Conservation (phyloP, 2,329 filamentous ascomycete species). For the Xylariaceae sp. region DNA sequence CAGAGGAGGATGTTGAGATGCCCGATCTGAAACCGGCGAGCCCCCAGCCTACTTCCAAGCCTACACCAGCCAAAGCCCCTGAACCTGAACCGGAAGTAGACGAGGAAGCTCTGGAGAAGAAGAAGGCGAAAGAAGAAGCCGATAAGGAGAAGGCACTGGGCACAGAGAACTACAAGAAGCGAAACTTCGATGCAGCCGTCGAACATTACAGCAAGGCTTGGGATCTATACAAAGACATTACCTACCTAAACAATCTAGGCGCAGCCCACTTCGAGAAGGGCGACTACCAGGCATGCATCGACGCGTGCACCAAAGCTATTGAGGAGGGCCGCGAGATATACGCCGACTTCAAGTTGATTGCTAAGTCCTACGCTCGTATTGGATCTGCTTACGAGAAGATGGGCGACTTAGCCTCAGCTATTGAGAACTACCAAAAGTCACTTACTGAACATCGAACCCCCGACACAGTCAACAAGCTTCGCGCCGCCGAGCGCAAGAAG, state of each 20-base stretch:
- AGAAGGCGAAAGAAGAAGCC: conserved; percentile 89
- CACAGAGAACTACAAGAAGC: conserved; percentile 98
- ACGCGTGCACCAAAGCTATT: conserved; percentile 85
- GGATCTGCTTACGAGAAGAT: conserved; percentile 92
- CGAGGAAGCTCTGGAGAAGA: conserved; percentile 82
- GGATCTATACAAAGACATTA: conserved; percentile 94
- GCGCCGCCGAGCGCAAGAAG: conserved; percentile 87
- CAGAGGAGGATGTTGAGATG: conserved; percentile 80
- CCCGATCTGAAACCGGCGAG: conserved; percentile 62
- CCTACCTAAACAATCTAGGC: conserved; percentile 95
- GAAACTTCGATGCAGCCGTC: conserved; percentile 93
- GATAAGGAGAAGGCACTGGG: conserved; percentile 95
- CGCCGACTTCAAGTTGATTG: conserved; percentile 97
- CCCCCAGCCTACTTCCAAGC: conserved; percentile 59
- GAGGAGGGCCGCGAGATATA: conserved; percentile 88
- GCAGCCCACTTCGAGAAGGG: conserved; percentile 97
- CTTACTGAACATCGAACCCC: conserved; percentile 96
- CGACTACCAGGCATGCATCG: conserved; percentile 86
- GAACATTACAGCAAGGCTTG: conserved; percentile 94
- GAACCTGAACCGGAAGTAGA: conserved; percentile 72
- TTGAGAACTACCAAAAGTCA: conserved; percentile 91
- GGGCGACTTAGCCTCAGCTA: conserved; percentile 78
- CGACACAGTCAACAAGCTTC: conserved; percentile 91
- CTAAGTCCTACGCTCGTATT: conserved; percentile 97
- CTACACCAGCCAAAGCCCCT: conserved; percentile 53